Conservation (phyloP, 306 rosid species). For the Fragaria nilgerrensis region DNA sequence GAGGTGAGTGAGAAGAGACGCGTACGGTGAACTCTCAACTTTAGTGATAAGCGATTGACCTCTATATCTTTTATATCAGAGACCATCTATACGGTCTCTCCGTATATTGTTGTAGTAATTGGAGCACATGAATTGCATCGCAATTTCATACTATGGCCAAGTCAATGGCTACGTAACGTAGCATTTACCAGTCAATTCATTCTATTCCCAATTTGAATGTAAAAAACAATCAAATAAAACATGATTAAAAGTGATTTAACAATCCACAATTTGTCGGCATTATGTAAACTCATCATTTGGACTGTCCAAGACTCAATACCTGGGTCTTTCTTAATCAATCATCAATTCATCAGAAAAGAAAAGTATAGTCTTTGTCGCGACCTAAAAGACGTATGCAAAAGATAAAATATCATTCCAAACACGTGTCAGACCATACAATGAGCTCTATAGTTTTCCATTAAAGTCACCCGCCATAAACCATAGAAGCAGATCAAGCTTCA, state of each 20-base stretch:
- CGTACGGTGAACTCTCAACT: no score
- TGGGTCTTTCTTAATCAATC: neutral
- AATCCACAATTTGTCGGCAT: neutral
- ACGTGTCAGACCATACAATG: neutral
- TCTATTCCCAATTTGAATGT: neutral
- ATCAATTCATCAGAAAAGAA: neutral
- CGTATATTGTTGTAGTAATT: neutral
- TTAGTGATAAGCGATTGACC: no score
- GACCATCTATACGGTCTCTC: no score
- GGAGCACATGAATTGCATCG: neutral
- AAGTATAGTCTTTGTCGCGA: neutral
- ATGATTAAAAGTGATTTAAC: neutral
- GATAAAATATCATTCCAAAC: neutral
- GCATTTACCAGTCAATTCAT: neutral
- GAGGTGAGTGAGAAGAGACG: no score
- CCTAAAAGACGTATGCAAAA: neutral
- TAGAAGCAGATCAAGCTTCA: conserved; percentile 5
- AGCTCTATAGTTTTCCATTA: neutral
- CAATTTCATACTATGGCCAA: neutral
- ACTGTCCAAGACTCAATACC: neutral
- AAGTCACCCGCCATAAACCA: neutral
- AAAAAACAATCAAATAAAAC: neutral
- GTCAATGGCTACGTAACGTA: neutral
- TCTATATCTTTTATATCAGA: no score
- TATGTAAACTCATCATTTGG: neutral